A percentile compares a stretch with the other conserved stretches of the same genome.
Conservation (phyloP, 1,284 basidiomycete genomes). For the Marasmius oreades region DNA sequence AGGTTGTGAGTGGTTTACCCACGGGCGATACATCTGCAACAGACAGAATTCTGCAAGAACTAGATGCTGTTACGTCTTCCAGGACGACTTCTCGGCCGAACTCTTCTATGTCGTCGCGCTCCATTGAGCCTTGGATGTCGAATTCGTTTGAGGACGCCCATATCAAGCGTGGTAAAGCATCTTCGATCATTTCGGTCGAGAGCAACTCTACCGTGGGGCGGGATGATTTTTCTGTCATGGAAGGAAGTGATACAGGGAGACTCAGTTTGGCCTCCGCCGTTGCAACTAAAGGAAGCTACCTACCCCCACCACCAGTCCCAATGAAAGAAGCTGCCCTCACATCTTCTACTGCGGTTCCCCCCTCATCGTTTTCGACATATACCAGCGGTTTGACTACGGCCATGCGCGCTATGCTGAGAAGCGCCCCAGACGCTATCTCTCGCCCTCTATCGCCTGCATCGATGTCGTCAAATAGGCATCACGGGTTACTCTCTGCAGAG, state of each 20-base stretch:
- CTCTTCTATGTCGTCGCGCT: conserved; percentile 19
- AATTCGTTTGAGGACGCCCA: conserved; percentile 32
- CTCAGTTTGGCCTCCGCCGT: not conserved
- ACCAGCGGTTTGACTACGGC: conserved; percentile 53
- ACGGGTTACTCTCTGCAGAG: conserved; percentile 44
- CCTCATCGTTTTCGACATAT: conserved; percentile 39
- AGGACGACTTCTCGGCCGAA: conserved; percentile 14
- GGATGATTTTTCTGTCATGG: conserved; percentile 13
- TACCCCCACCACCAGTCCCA: conserved; percentile 13
- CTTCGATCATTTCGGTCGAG: conserved; percentile 36
- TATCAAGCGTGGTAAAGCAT: conserved; percentile 32
- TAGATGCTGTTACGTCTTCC: conserved; percentile 29
- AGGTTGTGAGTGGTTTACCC: conserved; percentile 33
- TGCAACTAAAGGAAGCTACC: not conserved
- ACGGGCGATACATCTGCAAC: conserved; percentile 34
- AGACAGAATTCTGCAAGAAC: conserved; percentile 47
- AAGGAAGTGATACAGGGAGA: not conserved
- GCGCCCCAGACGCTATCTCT: conserved; percentile 22
- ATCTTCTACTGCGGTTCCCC: conserved; percentile 5
- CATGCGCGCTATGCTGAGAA: conserved; percentile 48
- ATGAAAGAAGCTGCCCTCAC: conserved; percentile 11
- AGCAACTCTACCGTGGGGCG: conserved; percentile 37
- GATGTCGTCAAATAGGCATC: conserved; percentile 31
- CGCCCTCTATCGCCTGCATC: conserved; percentile 28
- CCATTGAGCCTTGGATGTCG: conserved; percentile 18